A percentile compares a stretch with the other conserved stretches of the same genome.
Evolutionary conservation across 768 basidiomycete species (phyloP).

Genomic region (Pleurotus sapidus): DNA sequence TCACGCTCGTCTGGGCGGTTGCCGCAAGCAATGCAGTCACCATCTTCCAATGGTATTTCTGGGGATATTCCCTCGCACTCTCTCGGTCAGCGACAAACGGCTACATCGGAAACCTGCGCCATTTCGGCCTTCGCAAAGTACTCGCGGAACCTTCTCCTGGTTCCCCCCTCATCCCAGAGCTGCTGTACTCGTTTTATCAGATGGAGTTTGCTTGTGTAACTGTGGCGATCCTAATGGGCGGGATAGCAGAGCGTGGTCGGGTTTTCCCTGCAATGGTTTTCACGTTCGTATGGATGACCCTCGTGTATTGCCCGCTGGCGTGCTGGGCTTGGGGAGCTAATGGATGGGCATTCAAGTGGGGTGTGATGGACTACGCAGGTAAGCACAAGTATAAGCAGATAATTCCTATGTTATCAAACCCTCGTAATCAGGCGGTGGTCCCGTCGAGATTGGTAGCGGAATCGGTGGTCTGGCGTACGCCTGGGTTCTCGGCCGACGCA

Average conservation of each 20-base stretch:
- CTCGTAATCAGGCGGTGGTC: conserved; percentile 62
- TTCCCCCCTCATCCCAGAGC: conserved; percentile 75
- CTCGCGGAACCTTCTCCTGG: conserved; percentile 73
- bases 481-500: conserved; percentile 81
- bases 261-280: conserved; percentile 81
- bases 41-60: conserved; percentile 77
- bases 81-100: conserved; percentile 73
- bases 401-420: not conserved
- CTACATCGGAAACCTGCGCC: conserved; percentile 74
- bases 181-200: conserved; percentile 85
- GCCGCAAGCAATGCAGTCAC: conserved; percentile 70
- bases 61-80: conserved; percentile 78
- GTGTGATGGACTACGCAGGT: conserved; percentile 88
- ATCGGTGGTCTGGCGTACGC: conserved; percentile 83
- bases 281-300: conserved; percentile 79
- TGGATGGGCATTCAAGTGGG: conserved; percentile 86
- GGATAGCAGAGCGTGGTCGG: conserved; percentile 83
- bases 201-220: conserved; percentile 87
- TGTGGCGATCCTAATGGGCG: conserved; percentile 72
- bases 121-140: conserved; percentile 76
- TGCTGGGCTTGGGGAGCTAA: conserved; percentile 80
- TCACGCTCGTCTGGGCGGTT: conserved; percentile 76
- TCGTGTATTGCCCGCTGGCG: conserved; percentile 87
- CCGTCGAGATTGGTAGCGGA: conserved; percentile 86
- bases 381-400: conserved; percentile 12